Base-by-base conservation (phyloP, 139 green algal genomes). In the Volvox africanus region DNA sequence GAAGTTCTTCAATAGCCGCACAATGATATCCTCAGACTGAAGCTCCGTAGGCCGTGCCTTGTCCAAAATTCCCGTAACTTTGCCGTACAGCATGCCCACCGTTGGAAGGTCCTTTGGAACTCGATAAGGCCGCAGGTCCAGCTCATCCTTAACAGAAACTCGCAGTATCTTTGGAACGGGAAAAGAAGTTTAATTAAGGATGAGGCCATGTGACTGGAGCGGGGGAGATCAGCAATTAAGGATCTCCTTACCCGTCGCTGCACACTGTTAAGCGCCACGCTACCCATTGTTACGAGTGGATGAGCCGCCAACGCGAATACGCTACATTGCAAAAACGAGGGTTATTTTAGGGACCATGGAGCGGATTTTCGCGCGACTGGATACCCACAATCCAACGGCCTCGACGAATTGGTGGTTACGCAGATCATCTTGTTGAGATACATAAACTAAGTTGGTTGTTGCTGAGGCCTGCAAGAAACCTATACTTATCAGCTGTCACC, bases 191-290 rank as follows among this genome's bases (percentile, higher is more conserved):
- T 14, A 55, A 55, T 14, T 14, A 55, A 55, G 44, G 44, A 55
- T 55, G 44, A 55, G 5, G 44, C 44, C 44, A 55, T 55, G 44
- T 9, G 44, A 9, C 44, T 55, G 44, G 44, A 55, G 44, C 44
- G 9, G 44, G 44, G 44, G 44, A 55, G 44, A 55, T 55, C 44
- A 55, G 5, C 44, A 55, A 55, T 55, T 55, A 55, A 55, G 44
- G 44, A 55, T 55, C 65, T 73, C 11, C 91, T 89, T 55, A 96
- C 95, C 94, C 95, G 95, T 0, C 98, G 91, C 82, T 99, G 98
- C 33, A 98, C 81, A 17, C 94, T 94, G 78, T 99, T 99, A 26
- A 99, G 92, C 0, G 92, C 98, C 12, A 99, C 67, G 6, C 30
- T 67, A 1, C 96, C 97, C 19, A 89, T 71, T 0, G 94, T 44